A percentile compares a stretch with the other conserved stretches of the same genome.
phyloP scores from a whole-genome alignment of 345 rosid genomes.

The Nephelium lappaceum region DNA sequence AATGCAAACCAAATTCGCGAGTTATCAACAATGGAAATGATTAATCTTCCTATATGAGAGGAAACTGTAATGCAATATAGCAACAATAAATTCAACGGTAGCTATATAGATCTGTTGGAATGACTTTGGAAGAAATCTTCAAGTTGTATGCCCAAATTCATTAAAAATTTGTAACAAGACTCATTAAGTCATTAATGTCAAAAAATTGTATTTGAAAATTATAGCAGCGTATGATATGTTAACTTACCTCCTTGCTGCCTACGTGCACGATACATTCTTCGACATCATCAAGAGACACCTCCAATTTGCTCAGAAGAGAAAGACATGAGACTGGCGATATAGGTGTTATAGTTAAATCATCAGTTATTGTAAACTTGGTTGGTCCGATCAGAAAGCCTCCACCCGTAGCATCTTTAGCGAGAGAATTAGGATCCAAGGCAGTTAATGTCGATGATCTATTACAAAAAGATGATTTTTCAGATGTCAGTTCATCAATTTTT shows the following conservation, averaged over 20 bases:
- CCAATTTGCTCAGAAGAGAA: slow-evolving; percentile 11
- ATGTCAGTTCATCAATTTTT: background rate
- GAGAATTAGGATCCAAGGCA: slow-evolving; percentile 19
- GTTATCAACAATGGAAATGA: background rate
- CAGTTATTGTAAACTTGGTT: slow-evolving; percentile 19
- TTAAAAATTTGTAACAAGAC: background rate
- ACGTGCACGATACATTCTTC: slow-evolving; percentile 15
- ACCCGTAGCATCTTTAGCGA: background rate
- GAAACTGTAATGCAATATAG: background rate
- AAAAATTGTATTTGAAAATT: background rate
- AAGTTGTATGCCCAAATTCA: background rate
- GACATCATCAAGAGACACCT: slow-evolving; percentile 22
- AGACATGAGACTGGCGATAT: slow-evolving; percentile 14
- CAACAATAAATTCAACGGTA: too few relatives aligned
- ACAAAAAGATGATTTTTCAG: background rate
- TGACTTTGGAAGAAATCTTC: background rate
- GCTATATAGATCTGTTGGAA: too few relatives aligned
- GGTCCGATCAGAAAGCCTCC: slow-evolving; percentile 19
- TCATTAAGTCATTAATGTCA: background rate
- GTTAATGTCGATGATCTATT: background rate
- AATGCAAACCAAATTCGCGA: background rate
- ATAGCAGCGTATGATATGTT: background rate
- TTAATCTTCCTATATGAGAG: background rate
- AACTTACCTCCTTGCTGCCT: slow-evolving; percentile 22
- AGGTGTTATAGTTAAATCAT: slow-evolving; percentile 21